Conservation (phyloP, 148 eudicot species). For the Cornus suecica region DNA sequence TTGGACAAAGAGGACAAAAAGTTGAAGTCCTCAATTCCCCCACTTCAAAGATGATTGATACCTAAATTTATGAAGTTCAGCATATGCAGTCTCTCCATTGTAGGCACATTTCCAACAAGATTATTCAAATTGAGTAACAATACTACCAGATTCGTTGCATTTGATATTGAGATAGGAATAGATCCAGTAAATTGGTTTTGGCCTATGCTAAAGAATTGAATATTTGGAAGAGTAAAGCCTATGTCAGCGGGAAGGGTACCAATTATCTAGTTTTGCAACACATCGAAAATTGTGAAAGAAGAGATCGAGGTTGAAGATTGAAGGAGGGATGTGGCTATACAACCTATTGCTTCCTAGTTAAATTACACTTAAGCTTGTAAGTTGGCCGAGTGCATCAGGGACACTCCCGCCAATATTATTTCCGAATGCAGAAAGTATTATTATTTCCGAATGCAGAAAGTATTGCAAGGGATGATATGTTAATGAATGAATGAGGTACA, state of each 20-base stretch:
- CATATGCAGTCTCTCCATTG: neutral
- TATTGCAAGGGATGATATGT: neutral
- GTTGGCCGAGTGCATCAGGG: neutral
- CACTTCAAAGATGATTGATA: conserved; percentile 16
- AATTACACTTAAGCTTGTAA: neutral
- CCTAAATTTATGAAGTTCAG: neutral
- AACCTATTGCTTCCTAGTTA: neutral
- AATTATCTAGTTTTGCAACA: neutral
- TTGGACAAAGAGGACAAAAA: conserved; percentile 34
- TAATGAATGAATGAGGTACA: neutral
- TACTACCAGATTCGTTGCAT: neutral
- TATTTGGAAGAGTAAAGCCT: neutral
- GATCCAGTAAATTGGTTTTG: no score
- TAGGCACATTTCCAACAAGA: neutral
- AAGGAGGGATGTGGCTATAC: neutral
- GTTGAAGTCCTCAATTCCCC: conserved; percentile 21
- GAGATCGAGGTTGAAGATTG: neutral
- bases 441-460: neutral
- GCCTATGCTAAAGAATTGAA: no score
- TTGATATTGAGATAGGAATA: no score
- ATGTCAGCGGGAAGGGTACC: neutral
- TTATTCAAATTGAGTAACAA: no score
- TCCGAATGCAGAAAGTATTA: no score
- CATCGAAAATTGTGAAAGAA: neutral
- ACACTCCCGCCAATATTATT: neutral